phyloP scores from a whole-genome alignment of 352 stramenopile genomes.

The Peronospora tabacina region DNA sequence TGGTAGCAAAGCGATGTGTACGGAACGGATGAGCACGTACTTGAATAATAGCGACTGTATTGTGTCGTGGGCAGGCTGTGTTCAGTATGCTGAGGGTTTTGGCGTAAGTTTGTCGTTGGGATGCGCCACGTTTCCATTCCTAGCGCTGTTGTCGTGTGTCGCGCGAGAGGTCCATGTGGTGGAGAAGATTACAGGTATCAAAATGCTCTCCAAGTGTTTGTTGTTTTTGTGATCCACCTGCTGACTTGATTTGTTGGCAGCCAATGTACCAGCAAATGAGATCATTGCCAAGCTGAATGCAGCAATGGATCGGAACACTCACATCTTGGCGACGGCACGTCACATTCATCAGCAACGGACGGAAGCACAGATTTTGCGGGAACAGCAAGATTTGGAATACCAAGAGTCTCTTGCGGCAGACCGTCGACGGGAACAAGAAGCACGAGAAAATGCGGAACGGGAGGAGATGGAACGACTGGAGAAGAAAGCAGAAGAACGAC shows the following conservation, averaged over 20 bases:
- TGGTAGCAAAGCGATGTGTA: constrained; percentile 55
- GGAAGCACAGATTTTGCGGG: constrained; percentile 81
- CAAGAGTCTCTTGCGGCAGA: constrained; percentile 88
- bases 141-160: constrained; percentile 72
- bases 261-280: constrained; percentile 46
- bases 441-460: constrained; percentile 37
- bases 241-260: constrained; percentile 15
- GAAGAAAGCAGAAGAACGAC: constrained; percentile 34
- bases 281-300: constrained; percentile 55
- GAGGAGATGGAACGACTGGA: constrained; percentile 33
- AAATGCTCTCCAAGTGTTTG: not conserved
- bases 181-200: constrained; percentile 76
- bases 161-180: constrained; percentile 74
- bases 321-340: constrained; percentile 61
- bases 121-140: constrained; percentile 73
- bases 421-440: constrained; percentile 63
- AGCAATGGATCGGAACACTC: constrained; percentile 64
- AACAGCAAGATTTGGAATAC: constrained; percentile 92
- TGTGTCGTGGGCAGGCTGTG: constrained; percentile 75
- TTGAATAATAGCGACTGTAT: constrained; percentile 77
- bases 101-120: constrained; percentile 75
- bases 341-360: constrained; percentile 61
- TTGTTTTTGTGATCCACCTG: too few relatives aligned
- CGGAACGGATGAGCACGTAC: constrained; percentile 57
- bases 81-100: constrained; percentile 75